phyloP scores from a whole-genome alignment of 345 rosid genomes.

The Citrus mangshanensis region DNA sequence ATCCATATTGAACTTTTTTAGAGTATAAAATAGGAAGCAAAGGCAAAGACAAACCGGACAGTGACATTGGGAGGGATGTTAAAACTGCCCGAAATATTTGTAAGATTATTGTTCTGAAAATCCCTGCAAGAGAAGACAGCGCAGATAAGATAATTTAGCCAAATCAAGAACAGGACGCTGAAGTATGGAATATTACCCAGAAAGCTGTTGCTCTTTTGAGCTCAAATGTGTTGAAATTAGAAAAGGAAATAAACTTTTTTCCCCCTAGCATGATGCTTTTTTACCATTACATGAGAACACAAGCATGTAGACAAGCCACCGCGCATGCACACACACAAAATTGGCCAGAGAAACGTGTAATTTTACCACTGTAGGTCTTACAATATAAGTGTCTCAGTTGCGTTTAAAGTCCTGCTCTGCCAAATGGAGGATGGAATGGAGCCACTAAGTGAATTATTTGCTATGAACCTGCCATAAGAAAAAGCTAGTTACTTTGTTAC shows the following conservation, averaged over 20 bases:
- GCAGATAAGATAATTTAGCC: conserved; percentile 9
- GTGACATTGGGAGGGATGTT: conserved; percentile 75
- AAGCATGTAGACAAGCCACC: background rate
- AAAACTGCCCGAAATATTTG: conserved; percentile 52
- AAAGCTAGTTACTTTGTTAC: background rate
- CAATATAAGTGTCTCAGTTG: conserved; percentile 52
- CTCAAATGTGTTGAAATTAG: background rate
- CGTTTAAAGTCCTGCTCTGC: conserved; percentile 58
- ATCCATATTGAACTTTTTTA: conserved; percentile 10
- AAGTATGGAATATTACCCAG: background rate
- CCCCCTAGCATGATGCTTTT: background rate
- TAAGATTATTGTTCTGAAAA: conserved; percentile 63
- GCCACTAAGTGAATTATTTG: conserved; percentile 73
- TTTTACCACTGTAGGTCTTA: conserved; percentile 37
- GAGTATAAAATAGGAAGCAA: conserved; percentile 5
- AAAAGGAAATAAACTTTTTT: background rate
- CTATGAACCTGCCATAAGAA: conserved; percentile 63
- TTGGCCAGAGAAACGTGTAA: background rate
- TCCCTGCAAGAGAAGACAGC: conserved; percentile 49
- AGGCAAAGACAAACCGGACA: conserved; percentile 57
- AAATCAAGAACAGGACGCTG: background rate
- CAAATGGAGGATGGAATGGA: conserved; percentile 65
- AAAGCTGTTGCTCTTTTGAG: background rate
- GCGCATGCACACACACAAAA: background rate
- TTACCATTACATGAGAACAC: background rate